A percentile compares a stretch with the other conserved stretches of the same genome.
Conservation (phyloP, 1,284 basidiomycete genomes). For the Boletus holoroseus region DNA sequence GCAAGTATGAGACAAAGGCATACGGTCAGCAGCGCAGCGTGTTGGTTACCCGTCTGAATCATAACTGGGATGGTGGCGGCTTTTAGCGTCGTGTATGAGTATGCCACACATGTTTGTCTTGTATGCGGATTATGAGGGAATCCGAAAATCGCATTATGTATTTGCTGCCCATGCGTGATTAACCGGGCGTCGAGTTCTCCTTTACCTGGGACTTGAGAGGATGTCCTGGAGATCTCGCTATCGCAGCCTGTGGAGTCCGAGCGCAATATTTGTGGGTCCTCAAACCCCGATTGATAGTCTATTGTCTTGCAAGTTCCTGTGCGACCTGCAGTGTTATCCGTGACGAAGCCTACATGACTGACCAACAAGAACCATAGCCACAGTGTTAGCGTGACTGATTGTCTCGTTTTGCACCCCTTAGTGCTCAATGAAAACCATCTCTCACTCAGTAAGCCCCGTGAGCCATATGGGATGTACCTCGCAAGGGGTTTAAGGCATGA, state of each 20-base stretch:
- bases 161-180: neutral
- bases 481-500: too few relatives aligned
- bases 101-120: neutral
- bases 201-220: neutral
- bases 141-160: neutral
- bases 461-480: too few relatives aligned
- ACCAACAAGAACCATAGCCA: too few relatives aligned
- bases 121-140: neutral
- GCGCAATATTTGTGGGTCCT: neutral
- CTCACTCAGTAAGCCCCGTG: too few relatives aligned
- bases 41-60: neutral
- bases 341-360: too few relatives aligned
- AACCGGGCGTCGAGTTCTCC: neutral
- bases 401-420: too few relatives aligned
- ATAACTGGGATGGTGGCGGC: neutral
- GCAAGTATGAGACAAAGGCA: conserved; percentile 60
- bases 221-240: neutral
- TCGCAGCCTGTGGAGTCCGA: neutral
- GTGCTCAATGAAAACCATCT: too few relatives aligned
- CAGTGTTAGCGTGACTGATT: too few relatives aligned
- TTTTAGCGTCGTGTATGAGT: neutral
- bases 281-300: neutral
- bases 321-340: too few relatives aligned
- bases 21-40: conserved; percentile 42
- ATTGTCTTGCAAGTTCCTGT: neutral